These are phyloP conservation scores for Colletotrichum tamarilloi DNA, from an alignment of 2,329 filamentous ascomycete species.

Conservation along the genomic window DNA sequence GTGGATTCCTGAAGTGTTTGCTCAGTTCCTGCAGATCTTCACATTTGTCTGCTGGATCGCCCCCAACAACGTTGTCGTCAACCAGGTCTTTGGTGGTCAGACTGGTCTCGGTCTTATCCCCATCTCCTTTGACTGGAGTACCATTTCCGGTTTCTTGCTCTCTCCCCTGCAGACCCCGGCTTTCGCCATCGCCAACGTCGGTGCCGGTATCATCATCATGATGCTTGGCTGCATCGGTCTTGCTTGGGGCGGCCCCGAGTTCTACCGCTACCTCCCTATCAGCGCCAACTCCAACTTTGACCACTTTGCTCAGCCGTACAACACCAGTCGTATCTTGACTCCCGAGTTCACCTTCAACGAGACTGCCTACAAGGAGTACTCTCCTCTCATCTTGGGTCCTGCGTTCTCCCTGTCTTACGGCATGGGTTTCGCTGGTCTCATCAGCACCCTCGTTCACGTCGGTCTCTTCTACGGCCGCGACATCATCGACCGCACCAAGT, in stretches of 20 bases:
- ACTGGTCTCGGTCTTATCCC: constrained; percentile 70
- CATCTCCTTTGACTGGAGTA: constrained; percentile 67
- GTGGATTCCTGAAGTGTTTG: constrained; percentile 32
- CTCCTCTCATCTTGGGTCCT: constrained; percentile 63
- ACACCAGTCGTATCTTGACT: constrained; percentile 69
- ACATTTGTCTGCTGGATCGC: constrained; percentile 71
- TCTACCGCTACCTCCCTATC: constrained; percentile 58
- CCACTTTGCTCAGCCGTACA: constrained; percentile 70
- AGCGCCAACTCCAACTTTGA: constrained; percentile 67
- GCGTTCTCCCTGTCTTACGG: constrained; percentile 67
- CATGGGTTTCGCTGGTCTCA: constrained; percentile 66
- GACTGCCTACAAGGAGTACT: constrained; percentile 69
- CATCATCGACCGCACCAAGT: constrained; percentile 49
- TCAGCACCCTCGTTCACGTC: constrained; percentile 63
- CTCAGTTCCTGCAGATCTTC: constrained; percentile 52
- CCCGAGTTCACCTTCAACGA: constrained; percentile 66
- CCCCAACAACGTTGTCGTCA: constrained; percentile 69
- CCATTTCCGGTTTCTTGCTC: constrained; percentile 59
- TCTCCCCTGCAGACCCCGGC: constrained; percentile 64
- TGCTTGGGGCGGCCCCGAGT: constrained; percentile 60
- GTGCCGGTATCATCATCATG: constrained; percentile 65
- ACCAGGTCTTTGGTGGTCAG: constrained; percentile 71
- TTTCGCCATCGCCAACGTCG: constrained; percentile 67
- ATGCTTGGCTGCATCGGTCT: constrained; percentile 61
- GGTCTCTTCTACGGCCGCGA: constrained; percentile 63